Evolutionary conservation across 2,329 filamentous ascomycete genomes (phyloP), one percentile per base, ranked within the genome.

Genomic region (Fusarium mundagurra): DNA sequence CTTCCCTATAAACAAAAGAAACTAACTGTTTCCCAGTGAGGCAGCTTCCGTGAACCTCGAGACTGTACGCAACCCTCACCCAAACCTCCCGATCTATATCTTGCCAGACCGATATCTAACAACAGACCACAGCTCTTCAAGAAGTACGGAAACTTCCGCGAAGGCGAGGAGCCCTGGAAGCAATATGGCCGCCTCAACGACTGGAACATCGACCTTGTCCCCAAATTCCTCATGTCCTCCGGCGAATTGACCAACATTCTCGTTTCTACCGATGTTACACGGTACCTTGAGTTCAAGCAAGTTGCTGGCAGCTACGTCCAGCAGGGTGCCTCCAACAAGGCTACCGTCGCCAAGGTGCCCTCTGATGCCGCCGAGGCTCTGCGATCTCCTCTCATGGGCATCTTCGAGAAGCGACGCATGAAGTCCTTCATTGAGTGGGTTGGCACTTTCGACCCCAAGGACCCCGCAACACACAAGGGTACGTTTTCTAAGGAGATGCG

Each of bases 121-220:
- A 61, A 58, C 51, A 38, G 45, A 57, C 18, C 38, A 72, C 70
- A 97, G 94, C 93, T 99, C 79, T 98, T 97, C 90, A 97, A 96
- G 88, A 97, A 95, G 84, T 97, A 98, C 84, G 94, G 94, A 83
- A 96, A 96, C 88, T 94, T 91, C 82, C 83, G 86, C 69, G 83
- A 89, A 72, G 94, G 93, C 78, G 92, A 95, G 81, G 94, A 98
- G 88, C 95, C 96, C 76, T 98, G 96, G 96, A 96, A 97, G 88
- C 95, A 98, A 85, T 98, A 98, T 84, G 96, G 96, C 79, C 93
- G 96, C 69, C 88, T 92, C 83, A 98, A 98, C 86, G 96, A 98
- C 89, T 99, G 96, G 96, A 98, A 98, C 88, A 97, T 99, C 85
- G 97, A 99, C 83, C 90, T 99, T 71, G 95, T 99, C 55, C 96